phyloP scores from a whole-genome alignment of 345 rosid species.

The Brassica cretica region DNA sequence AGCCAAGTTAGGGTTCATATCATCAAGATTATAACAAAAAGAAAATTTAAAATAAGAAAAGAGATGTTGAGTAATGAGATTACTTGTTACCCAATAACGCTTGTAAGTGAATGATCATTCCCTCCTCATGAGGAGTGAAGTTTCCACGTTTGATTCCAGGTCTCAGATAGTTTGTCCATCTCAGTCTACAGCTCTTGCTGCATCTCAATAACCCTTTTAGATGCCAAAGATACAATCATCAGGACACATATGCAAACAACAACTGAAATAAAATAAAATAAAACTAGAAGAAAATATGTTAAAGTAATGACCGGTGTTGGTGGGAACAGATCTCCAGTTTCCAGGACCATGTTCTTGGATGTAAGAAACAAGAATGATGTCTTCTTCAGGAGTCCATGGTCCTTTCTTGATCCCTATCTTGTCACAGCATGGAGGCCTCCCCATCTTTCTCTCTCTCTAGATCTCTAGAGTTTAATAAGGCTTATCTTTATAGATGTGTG shows the following conservation, averaged over 20 bases:
- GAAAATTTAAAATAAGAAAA: constrained; percentile 8
- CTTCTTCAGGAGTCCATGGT: constrained; percentile 99
- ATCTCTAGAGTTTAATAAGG: constrained; percentile 18
- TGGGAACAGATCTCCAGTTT: constrained; percentile 96
- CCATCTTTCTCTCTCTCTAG: constrained; percentile 51
- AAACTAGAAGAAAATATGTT: background rate
- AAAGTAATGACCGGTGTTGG: constrained; percentile 62
- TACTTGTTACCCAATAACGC: constrained; percentile 99
- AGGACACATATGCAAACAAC: constrained; percentile 5
- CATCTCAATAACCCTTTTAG: constrained; percentile 76
- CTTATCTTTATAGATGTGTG: constrained; percentile 36
- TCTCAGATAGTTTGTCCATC: constrained; percentile 98
- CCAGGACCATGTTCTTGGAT: constrained; percentile 97
- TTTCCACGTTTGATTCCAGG: constrained; percentile 99
- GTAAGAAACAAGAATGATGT: constrained; percentile 87
- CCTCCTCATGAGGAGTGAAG: constrained; percentile 97
- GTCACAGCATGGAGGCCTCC: constrained; percentile 93
- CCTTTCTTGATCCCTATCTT: constrained; percentile 94
- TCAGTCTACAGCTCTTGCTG: constrained; percentile 98
- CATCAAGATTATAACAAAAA: background rate
- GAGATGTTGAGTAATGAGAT: constrained; percentile 41
- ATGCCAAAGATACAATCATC: constrained; percentile 17
- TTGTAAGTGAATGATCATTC: constrained; percentile 96
- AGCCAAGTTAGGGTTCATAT: constrained; percentile 29
- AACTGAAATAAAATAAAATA: background rate